Evolutionary conservation across 1,139 yeast genomes (phyloP), one percentile per base, ranked within the genome.

Genomic region (Candida sp.): DNA sequence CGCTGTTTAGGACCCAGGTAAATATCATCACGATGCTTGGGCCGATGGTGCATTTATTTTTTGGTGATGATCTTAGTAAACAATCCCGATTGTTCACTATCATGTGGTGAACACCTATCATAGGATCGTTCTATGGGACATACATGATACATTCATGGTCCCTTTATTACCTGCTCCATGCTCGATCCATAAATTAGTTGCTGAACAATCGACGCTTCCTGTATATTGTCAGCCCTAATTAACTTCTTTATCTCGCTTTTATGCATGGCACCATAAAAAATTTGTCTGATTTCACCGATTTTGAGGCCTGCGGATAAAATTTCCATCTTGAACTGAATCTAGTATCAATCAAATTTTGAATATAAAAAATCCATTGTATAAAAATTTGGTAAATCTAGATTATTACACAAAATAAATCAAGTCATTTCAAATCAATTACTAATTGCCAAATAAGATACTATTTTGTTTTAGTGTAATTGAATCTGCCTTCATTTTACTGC

Each of bases 191-290:
- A 15, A 2, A 15, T 15, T 15, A 15, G 2, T 15, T 8, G 29
- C 29, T 11, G 11, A 25, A 25, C 29, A 25, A 25, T 25, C 29
- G 11, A 25, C 2, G 2, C 34, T 27, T 37, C 39, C 39, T 37
- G 39, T 37, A 21, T 37, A 29, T 3, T 21, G 22, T 33, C 39
- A 37, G 30, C 39, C 39, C 39, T 37, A 37, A 37, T 30, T 27
- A 37, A 21, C 21, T n/a, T 27, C 30, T 37, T 37, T 27, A 37
- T 32, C 34, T 21, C 8, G 38, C 4, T 21, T 37, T 37, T 34
- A 37, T 37, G 39, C 39, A 37, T 37, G 27, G 21, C 9, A 19
- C 21, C 4, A 32, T 15, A 37, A 37, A 37, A 27, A 23, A 12
- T 15, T 19, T 29, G 39, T 12, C 27, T 32, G 12, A 21, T 9